Evolutionary conservation across 495 filamentous ascomycete genomes (phyloP), one percentile per base, ranked within the genome.

Genomic region (Massariosphaeria phaeospora): DNA sequence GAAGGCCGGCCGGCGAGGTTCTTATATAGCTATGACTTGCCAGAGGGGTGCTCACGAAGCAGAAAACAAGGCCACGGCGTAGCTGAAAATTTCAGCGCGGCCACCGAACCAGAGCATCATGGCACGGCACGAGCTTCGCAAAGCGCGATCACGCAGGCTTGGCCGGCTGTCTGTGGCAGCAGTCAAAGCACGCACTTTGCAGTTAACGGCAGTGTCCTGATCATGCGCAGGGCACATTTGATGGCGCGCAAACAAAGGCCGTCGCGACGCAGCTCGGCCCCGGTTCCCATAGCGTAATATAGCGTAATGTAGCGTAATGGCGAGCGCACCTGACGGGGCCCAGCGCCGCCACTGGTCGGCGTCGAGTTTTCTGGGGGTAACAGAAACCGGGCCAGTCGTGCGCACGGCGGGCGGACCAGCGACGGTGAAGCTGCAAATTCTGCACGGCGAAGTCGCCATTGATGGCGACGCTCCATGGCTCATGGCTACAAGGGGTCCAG

Each of bases 361-460:
- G n/a, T n/a, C 36, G 24, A 12, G 60, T 64, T 69, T 68, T 39
- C 30, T 64, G 62, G 59, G 59, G 63, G 55, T 64, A 66, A 63
- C 59, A 39, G 49, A 30, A 63, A 64, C 44, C 12, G 8, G 8
- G 34, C 7, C 27, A 29, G 11, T n/a, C 17, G 50, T 40, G 29
- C 17, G 23, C 41, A 56, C 40, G n/a, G n/a, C n/a, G n/a, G n/a
- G n/a, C n/a, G n/a, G n/a, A n/a, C n/a, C n/a, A n/a, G n/a, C n/a
- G n/a, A n/a, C n/a, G n/a, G n/a, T 56, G 41, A 43, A 23, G 54
- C 44, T 41, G 54, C 54, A 57, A 50, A 57, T 57, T 56, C 23
- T 57, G 45, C 45, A 27, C 17, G 20, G 3, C 4, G 25, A 57
- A 41, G 54, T 11, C 54, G 54, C 54, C 54, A 57, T 57, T 18